Evolutionary conservation across 208 protist species (phyloP).

Genomic region (Sergeia podlipaevii): DNA sequence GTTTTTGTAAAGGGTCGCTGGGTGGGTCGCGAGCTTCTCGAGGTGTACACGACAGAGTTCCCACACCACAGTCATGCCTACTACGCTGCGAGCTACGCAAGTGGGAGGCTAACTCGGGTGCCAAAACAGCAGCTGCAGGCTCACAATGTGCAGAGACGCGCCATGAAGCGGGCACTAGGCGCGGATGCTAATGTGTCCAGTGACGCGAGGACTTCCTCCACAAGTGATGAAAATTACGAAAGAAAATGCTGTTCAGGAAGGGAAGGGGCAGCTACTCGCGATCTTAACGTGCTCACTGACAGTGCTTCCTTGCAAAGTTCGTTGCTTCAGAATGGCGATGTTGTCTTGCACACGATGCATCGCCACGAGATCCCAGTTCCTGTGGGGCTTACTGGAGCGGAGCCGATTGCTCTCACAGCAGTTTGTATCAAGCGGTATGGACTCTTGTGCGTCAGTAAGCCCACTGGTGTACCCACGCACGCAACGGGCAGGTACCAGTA

Average conservation of each 20-base stretch:
- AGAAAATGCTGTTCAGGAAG: not conserved
- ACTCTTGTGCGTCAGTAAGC: conserved; percentile 64
- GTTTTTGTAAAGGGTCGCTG: conserved; percentile 93
- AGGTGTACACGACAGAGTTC: conserved; percentile 90
- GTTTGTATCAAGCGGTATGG: conserved; percentile 62
- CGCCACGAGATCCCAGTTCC: conserved; percentile 92
- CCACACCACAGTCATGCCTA: conserved; percentile 73
- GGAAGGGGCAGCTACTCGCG: not conserved
- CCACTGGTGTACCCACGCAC: conserved; percentile 81
- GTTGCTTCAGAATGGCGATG: conserved; percentile 69
- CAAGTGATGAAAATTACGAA: not conserved
- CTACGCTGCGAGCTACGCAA: conserved; percentile 68
- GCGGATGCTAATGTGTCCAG: conserved; percentile 1
- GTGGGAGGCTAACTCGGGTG: not conserved
- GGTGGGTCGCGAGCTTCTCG: conserved; percentile 79
- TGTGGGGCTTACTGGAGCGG: conserved; percentile 52
- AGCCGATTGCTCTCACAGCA: conserved; percentile 39
- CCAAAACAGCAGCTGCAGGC: conserved; percentile 16
- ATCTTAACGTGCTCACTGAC: not conserved
- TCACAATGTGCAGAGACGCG: conserved; percentile 11
- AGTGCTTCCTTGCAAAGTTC: too few relatives aligned
- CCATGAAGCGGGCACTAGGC: conserved; percentile 18
- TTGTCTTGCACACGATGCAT: conserved; percentile 89
- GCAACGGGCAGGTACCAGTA: conserved; percentile 89
- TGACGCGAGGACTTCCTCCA: not conserved